A percentile compares a stretch with the other conserved stretches of the same genome.
phyloP scores from a whole-genome alignment of 495 filamentous ascomycete genomes.

The Neurospora hispaniola region DNA sequence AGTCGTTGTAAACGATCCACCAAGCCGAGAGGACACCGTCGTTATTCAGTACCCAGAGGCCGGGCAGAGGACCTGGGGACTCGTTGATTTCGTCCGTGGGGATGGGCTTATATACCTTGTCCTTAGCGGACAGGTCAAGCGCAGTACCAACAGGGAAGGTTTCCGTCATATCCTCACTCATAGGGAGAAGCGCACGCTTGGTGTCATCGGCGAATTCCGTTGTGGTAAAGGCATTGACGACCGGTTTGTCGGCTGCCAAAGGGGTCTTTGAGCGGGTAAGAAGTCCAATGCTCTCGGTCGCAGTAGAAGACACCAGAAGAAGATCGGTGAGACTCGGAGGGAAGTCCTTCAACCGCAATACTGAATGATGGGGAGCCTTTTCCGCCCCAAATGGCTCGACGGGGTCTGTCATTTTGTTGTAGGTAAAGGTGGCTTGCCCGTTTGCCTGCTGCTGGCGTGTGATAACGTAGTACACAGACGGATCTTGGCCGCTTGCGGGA shows the following conservation, averaged over 20 bases:
- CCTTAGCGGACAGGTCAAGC: conserved; percentile 71
- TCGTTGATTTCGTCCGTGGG: conserved; percentile 59
- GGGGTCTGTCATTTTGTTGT: conserved; percentile 62
- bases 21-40: conserved; percentile 77
- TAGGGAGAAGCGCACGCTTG: conserved; percentile 64
- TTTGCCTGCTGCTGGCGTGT: conserved; percentile 44
- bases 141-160: conserved; percentile 73
- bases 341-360: conserved; percentile 65
- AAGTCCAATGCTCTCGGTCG: conserved; percentile 64
- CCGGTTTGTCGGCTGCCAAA: conserved; percentile 47
- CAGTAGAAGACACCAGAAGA: conserved; percentile 73
- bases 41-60: conserved; percentile 75
- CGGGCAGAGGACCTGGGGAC: conserved; percentile 75
- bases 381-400: conserved; percentile 58
- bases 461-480: conserved; percentile 63
- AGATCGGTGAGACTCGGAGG: conserved; percentile 67
- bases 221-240: conserved; percentile 57
- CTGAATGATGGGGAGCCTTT: conserved; percentile 62
- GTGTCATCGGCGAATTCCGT: conserved; percentile 68
- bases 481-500: conserved; percentile 43
- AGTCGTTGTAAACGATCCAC: conserved; percentile 86
- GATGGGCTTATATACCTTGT: conserved; percentile 69
- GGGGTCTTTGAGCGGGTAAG: conserved; percentile 60
- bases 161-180: conserved; percentile 49
- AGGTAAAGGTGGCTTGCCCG: conserved; percentile 41